A percentile compares a stretch with the other conserved stretches of the same genome.
phyloP scores from a whole-genome alignment of 1,139 yeast genomes.

The Diutina rugosa region DNA sequence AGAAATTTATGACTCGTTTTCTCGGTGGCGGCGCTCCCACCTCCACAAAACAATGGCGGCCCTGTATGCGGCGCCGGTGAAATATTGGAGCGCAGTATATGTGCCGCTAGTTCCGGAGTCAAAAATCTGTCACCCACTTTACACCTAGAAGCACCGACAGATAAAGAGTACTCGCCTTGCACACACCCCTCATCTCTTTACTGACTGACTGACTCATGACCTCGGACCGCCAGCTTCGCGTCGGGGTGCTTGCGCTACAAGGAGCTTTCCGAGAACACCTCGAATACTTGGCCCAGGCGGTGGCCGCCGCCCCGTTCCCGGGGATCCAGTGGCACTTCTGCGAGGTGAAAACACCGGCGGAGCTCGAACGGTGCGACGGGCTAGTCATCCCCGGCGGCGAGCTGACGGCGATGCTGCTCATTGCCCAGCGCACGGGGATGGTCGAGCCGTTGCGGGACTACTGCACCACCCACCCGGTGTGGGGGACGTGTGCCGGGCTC shows the following conservation, averaged over 20 bases:
- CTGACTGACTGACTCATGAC: not conserved
- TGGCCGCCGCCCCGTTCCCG: constrained; percentile 11
- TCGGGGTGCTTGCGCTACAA: constrained; percentile 71
- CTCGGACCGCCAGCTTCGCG: constrained; percentile 4
- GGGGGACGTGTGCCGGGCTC: constrained; percentile 88
- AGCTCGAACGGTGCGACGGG: constrained; percentile 41
- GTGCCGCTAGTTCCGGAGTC: no score
- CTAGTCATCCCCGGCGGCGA: constrained; percentile 77
- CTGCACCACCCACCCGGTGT: constrained; percentile 45
- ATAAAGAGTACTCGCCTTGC: no score
- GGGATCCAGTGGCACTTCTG: constrained; percentile 16
- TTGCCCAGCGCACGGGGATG: constrained; percentile 54
- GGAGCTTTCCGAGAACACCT: constrained; percentile 73
- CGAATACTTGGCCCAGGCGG: constrained; percentile 32
- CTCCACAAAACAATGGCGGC: not conserved
- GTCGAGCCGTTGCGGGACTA: constrained; percentile 41
- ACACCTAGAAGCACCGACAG: no score
- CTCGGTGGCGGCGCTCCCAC: not conserved
- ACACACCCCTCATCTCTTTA: no score
- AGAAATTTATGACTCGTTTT: not conserved
- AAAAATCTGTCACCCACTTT: no score
- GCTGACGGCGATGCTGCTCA: constrained; percentile 61
- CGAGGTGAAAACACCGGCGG: constrained; percentile 40
- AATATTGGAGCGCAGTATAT: no score
- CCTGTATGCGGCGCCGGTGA: not conserved